A percentile compares a stretch with the other conserved stretches of the same genome.
Evolutionary conservation across 2,329 filamentous ascomycete species (phyloP).

Genomic region (Monilinia vaccinii-corymbosi): DNA sequence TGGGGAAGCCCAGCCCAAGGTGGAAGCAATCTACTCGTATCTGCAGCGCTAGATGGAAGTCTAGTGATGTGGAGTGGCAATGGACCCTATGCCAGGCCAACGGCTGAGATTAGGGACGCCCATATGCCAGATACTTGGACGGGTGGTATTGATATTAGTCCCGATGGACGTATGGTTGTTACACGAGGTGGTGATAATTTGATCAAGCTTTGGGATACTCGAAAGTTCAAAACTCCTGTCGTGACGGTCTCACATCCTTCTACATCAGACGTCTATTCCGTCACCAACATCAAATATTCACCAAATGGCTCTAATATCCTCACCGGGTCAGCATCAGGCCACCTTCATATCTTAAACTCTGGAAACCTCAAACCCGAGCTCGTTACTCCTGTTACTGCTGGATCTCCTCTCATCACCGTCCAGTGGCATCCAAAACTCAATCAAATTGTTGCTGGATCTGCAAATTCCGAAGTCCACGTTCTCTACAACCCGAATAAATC

Average conservation of each 20-base stretch:
- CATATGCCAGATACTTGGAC: constrained; percentile 84
- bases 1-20: constrained; percentile 75
- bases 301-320: constrained; percentile 77
- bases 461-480: constrained; percentile 80
- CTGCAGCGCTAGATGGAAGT: constrained; percentile 79
- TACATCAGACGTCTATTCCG: constrained; percentile 74
- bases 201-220: constrained; percentile 94
- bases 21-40: constrained; percentile 69
- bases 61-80: constrained; percentile 88
- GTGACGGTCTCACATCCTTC: constrained; percentile 71
- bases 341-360: constrained; percentile 88
- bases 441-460: constrained; percentile 89
- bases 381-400: constrained; percentile 80
- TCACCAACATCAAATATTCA: constrained; percentile 82
- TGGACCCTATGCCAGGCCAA: constrained; percentile 73
- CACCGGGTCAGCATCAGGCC: constrained; percentile 76
- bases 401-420: constrained; percentile 72
- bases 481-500: constrained; percentile 87
- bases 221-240: constrained; percentile 88
- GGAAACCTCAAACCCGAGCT: constrained; percentile 80
- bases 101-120: constrained; percentile 74
- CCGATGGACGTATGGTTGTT: constrained; percentile 82
- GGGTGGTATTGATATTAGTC: constrained; percentile 80
- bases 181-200: constrained; percentile 84
- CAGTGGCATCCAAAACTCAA: constrained; percentile 93